Percentiles rank a stretch among this genome's conserved stretches.
Evolutionary conservation across 1,284 basidiomycete genomes (phyloP).

Genomic region (Vanrija sp.): DNA sequence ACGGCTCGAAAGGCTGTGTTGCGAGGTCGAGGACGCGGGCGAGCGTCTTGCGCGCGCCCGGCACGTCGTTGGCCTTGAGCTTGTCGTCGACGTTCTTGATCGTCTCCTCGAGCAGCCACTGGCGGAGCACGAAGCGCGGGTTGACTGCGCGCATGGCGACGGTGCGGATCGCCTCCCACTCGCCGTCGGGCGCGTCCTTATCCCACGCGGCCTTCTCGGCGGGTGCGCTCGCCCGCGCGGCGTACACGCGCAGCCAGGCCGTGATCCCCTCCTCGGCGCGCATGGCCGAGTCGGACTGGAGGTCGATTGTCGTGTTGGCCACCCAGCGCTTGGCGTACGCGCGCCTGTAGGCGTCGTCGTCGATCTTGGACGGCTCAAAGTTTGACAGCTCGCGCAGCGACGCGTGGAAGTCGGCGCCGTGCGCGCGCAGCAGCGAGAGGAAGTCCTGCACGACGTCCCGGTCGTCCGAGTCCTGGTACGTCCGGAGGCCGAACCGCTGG

Average conservation of each 20-base stretch:
- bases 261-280: slow-evolving; percentile 54
- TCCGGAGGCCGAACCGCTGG: slow-evolving; percentile 69
- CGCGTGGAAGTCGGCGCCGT: slow-evolving; percentile 75
- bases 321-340: slow-evolving; percentile 57
- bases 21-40: slow-evolving; percentile 57
- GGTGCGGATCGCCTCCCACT: slow-evolving; percentile 37
- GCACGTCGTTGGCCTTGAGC: slow-evolving; percentile 54
- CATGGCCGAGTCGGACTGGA: slow-evolving; percentile 53
- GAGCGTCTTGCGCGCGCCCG: slow-evolving; percentile 24
- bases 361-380: slow-evolving; percentile 57
- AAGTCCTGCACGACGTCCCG: slow-evolving; percentile 60
- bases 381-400: slow-evolving; percentile 67
- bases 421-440: slow-evolving; percentile 63
- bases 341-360: slow-evolving; percentile 42
- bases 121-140: slow-evolving; percentile 81
- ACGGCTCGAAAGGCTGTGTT: slow-evolving; percentile 68
- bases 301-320: slow-evolving; percentile 48
- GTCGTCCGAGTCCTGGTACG: slow-evolving; percentile 55
- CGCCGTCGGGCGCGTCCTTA: slow-evolving; percentile 9
- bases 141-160: slow-evolving; percentile 56
- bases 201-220: slow-evolving; percentile 49
- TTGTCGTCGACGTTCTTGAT: slow-evolving; percentile 68
- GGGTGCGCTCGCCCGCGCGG: slow-evolving; percentile 56
- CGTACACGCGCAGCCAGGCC: slow-evolving; percentile 67
- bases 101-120: slow-evolving; percentile 89